phyloP scores from a whole-genome alignment of 768 basidiomycete genomes.

The Russula virescens region DNA sequence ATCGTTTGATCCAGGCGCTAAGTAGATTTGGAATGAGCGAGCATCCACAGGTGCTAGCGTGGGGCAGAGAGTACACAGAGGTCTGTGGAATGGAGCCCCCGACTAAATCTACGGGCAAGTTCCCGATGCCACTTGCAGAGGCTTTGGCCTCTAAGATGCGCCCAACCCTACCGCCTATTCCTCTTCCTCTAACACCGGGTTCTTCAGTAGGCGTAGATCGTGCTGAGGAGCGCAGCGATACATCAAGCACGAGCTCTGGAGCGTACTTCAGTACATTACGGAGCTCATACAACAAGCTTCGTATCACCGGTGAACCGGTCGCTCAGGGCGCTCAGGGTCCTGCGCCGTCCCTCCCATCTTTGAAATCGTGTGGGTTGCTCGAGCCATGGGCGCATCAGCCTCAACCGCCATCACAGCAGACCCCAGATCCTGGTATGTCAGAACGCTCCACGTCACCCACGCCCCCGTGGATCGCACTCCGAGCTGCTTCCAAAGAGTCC shows the following conservation, averaged over 20 bases:
- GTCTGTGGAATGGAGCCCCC: constrained; percentile 57
- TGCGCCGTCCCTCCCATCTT: constrained; percentile 52
- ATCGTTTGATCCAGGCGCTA: constrained; percentile 42
- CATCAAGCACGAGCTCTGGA: constrained; percentile 9
- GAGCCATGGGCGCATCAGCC: constrained; percentile 42
- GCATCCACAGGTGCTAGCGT: constrained; percentile 48
- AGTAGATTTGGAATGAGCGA: constrained; percentile 59
- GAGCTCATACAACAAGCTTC: constrained; percentile 18
- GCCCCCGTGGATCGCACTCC: constrained; percentile 12
- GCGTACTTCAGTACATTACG: constrained; percentile 9
- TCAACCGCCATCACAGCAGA: constrained; percentile 4
- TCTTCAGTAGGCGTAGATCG: constrained; percentile 1
- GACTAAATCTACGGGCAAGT: background rate
- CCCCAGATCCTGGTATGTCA: constrained; percentile 8
- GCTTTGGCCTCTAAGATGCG: constrained; percentile 3
- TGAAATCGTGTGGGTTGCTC: constrained; percentile 68
- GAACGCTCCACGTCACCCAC: constrained; percentile 4
- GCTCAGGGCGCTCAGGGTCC: constrained; percentile 25
- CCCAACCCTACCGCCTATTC: constrained; percentile 3
- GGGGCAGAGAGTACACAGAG: constrained; percentile 61
- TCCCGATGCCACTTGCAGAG: constrained; percentile 4
- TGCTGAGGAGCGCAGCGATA: constrained; percentile 17
- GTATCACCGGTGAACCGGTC: constrained; percentile 13
- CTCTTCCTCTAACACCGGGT: background rate
- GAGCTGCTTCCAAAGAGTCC: constrained; percentile 7